These are phyloP conservation scores for Calonectria leucothoes DNA, from an alignment of 2,329 filamentous ascomycete genomes.

Conservation along the genomic window DNA sequence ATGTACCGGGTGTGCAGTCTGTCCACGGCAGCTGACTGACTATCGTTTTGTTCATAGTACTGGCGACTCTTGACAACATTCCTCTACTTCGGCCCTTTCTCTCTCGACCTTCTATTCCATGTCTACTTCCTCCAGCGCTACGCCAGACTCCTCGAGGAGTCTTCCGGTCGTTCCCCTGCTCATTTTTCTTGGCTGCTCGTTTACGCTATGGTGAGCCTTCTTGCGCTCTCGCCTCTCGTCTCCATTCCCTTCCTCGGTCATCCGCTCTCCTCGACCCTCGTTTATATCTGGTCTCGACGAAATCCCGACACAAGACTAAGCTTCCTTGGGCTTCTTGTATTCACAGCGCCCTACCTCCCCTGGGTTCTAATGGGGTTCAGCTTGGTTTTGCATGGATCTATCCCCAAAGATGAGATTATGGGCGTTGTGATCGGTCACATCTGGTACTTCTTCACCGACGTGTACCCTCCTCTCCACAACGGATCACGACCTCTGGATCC, in stretches of 20 bases:
- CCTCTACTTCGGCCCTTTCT: constrained; percentile 95
- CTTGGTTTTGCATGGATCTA: constrained; percentile 86
- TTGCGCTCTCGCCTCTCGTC: constrained; percentile 85
- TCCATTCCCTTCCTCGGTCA: constrained; percentile 96
- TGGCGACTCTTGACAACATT: constrained; percentile 98
- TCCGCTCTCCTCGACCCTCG: constrained; percentile 89
- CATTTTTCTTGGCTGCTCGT: constrained; percentile 95
- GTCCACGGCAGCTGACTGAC: constrained; percentile 25
- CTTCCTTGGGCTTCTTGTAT: constrained; percentile 88
- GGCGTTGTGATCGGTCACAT: constrained; percentile 95
- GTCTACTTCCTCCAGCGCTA: constrained; percentile 99
- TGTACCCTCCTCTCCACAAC: constrained; percentile 91
- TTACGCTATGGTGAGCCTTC: constrained; percentile 83
- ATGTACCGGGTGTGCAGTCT: background rate
- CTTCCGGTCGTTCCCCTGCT: constrained; percentile 89
- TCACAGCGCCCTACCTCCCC: constrained; percentile 93
- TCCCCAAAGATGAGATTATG: constrained; percentile 96
- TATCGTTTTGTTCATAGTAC: constrained; percentile 71
- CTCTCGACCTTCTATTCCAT: constrained; percentile 94
- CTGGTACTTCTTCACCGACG: constrained; percentile 98
- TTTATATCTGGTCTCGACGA: constrained; percentile 97
- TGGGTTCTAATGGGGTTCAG: constrained; percentile 97
- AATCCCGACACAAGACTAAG: constrained; percentile 93
- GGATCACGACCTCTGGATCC: constrained; percentile 89
- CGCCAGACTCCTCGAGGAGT: constrained; percentile 93